Evolutionary conservation across 768 basidiomycete genomes (phyloP).

Genomic region (Chalciporus pseudorubinellus): DNA sequence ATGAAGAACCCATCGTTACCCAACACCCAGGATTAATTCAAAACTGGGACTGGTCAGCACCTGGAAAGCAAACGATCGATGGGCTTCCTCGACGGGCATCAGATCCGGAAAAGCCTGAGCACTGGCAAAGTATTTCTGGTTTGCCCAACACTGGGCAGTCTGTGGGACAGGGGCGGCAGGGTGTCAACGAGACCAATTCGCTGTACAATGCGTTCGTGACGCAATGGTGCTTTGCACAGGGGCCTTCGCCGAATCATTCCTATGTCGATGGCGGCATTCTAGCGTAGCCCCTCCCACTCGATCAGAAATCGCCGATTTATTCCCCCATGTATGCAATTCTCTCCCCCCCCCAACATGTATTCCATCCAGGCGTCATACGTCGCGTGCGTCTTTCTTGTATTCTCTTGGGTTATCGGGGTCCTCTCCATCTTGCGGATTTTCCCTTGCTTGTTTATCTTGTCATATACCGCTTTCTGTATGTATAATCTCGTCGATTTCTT

Average conservation of each 20-base stretch:
- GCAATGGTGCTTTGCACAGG: slow-evolving; percentile 69
- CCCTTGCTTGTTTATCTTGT: neutral
- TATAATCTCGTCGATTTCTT: neutral
- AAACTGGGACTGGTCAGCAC: slow-evolving; percentile 26
- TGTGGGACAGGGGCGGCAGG: neutral
- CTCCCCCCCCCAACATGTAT: neutral
- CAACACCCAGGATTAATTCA: slow-evolving; percentile 4
- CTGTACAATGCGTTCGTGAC: slow-evolving; percentile 59
- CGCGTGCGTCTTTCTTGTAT: neutral
- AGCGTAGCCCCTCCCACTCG: slow-evolving; percentile 6
- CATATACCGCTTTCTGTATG: neutral
- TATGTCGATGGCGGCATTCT: slow-evolving; percentile 19
- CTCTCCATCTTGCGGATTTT: neutral
- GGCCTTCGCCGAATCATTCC: slow-evolving; percentile 25
- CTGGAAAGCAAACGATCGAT: neutral
- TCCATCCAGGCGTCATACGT: neutral
- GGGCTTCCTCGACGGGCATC: neutral
- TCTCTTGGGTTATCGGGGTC: neutral
- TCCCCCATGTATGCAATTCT: neutral
- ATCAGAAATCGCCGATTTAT: neutral
- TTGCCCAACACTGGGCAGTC: too few relatives aligned
- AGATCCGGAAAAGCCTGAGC: slow-evolving; percentile 22
- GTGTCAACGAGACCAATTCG: slow-evolving; percentile 24
- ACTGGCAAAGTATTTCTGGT: neutral
- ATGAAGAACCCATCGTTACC: neutral